phyloP scores from a whole-genome alignment of 2,329 filamentous ascomycete genomes.

The Monosporascus sp. region DNA sequence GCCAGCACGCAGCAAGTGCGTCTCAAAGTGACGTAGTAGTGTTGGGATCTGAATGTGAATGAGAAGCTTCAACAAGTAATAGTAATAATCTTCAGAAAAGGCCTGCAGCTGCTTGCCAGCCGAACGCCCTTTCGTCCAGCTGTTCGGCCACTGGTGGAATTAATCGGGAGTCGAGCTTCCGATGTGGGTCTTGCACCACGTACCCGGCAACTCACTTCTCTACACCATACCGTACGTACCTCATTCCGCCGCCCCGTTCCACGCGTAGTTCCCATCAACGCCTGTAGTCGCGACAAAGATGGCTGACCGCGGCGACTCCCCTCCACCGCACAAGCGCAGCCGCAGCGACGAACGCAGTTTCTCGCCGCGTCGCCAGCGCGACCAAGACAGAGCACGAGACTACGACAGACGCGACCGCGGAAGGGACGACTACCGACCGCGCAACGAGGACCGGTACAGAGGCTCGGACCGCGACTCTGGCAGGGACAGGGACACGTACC shows the following conservation, averaged over 20 bases:
- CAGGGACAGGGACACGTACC: background rate
- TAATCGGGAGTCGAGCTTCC: too few species aligned
- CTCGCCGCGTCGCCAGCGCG: slow-evolving; percentile 18
- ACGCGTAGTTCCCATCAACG: background rate
- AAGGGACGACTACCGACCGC: slow-evolving; percentile 9
- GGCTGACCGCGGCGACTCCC: slow-evolving; percentile 19
- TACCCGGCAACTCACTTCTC: too few species aligned
- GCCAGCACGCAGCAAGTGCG: too few species aligned
- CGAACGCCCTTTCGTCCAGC: too few species aligned
- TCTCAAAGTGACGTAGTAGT: too few species aligned
- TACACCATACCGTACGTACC: too few species aligned
- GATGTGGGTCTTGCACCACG: too few species aligned
- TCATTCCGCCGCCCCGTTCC: background rate
- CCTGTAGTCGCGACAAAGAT: slow-evolving; percentile 5
- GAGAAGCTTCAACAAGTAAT: too few species aligned
- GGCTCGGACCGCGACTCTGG: slow-evolving; percentile 6
- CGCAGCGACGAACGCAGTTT: slow-evolving; percentile 20
- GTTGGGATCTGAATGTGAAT: too few species aligned
- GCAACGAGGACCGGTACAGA: slow-evolving; percentile 6
- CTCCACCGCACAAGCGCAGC: slow-evolving; percentile 17
- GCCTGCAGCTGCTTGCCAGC: too few species aligned
- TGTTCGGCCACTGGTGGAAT: too few species aligned
- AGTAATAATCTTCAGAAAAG: too few species aligned
- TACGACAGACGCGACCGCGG: background rate
- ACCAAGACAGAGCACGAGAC: slow-evolving; percentile 1